These are phyloP conservation scores for Starmerella riodocensis DNA, from an alignment of 805 yeast genomes.

Conservation along the genomic window DNA sequence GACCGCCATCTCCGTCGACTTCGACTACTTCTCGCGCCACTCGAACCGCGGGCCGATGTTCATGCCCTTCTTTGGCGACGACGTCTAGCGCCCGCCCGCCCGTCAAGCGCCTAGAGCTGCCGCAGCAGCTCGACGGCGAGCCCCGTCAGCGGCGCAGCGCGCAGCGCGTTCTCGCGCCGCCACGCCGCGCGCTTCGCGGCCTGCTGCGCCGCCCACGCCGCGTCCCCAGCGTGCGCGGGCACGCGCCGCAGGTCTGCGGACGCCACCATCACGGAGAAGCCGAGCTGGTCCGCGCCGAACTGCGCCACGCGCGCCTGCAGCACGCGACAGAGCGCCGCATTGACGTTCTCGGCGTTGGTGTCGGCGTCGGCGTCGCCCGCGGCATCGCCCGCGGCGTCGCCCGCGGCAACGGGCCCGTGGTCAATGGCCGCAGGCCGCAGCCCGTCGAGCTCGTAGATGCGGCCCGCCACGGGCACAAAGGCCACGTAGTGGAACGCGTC, in stretches of 20 bases:
- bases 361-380: not conserved
- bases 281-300: slow-evolving; percentile 36
- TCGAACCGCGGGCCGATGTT: slow-evolving; percentile 31
- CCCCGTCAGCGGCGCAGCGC: slow-evolving; percentile 43
- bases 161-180: slow-evolving; percentile 41
- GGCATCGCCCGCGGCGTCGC: not conserved
- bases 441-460: slow-evolving; percentile 51
- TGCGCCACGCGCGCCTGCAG: slow-evolving; percentile 36
- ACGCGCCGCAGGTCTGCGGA: slow-evolving; percentile 37
- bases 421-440: slow-evolving; percentile 41
- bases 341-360: no score
- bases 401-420: slow-evolving; percentile 29
- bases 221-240: slow-evolving; percentile 24
- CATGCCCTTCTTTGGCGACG: slow-evolving; percentile 7
- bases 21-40: slow-evolving; percentile 93
- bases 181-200: slow-evolving; percentile 37
- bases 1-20: slow-evolving; percentile 83
- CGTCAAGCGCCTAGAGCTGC: no score
- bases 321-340: slow-evolving; percentile 33
- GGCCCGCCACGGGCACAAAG: slow-evolving; percentile 34
- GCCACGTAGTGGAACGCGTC: slow-evolving; percentile 55
- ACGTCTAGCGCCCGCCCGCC: no score
- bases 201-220: slow-evolving; percentile 31
- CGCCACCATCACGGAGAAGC: slow-evolving; percentile 45
- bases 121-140: slow-evolving; percentile 37